phyloP scores from a whole-genome alignment of 2,329 filamentous ascomycete genomes.

The Xylariales sp. region DNA sequence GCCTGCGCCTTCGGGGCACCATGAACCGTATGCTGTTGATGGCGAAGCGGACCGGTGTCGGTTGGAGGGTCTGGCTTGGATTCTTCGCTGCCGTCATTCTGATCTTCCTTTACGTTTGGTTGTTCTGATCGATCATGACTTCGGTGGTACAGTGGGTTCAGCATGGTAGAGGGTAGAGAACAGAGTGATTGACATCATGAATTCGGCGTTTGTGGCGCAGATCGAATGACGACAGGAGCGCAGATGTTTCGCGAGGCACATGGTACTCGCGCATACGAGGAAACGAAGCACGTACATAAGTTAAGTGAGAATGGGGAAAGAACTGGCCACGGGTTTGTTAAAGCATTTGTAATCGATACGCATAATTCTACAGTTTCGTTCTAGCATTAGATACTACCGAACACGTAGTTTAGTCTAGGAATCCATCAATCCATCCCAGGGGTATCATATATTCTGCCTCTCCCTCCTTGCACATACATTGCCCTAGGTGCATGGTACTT shows the following conservation, averaged over 20 bases:
- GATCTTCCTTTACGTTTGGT: conserved; percentile 89
- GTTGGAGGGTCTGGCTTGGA: conserved; percentile 88
- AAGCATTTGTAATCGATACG: conserved; percentile 22
- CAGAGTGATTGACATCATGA: background rate
- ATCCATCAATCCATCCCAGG: background rate
- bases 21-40: conserved; percentile 98
- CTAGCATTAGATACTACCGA: conserved; percentile 14
- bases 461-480: too few relatives aligned
- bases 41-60: conserved; percentile 90
- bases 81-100: conserved; percentile 83
- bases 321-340: background rate
- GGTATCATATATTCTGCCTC: conserved; percentile 2
- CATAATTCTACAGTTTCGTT: conserved; percentile 24
- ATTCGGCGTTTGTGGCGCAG: background rate
- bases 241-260: background rate
- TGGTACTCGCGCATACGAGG: background rate
- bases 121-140: conserved; percentile 56
- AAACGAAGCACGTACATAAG: conserved; percentile 4
- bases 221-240: background rate
- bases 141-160: background rate
- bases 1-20: conserved; percentile 76
- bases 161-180: background rate
- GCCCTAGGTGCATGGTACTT: too few relatives aligned
- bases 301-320: conserved; percentile 2
- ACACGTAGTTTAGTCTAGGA: conserved; percentile 6